Base-by-base conservation (phyloP, 345 rosid species). In the Hibiscus trionum region DNA sequence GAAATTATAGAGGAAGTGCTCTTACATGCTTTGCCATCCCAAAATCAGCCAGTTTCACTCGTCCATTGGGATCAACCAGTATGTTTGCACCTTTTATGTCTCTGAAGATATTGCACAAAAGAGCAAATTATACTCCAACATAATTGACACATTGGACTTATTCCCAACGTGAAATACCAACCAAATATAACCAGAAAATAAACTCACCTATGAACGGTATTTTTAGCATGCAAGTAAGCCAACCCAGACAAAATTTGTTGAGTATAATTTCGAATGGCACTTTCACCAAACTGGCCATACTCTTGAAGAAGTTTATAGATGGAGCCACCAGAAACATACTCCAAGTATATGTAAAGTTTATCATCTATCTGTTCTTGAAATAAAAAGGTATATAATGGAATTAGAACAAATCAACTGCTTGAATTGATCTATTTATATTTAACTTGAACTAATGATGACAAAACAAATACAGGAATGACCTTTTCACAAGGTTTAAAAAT, bases 11-110 rank as follows among this genome's bases (percentile, higher is more conserved):
- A 61, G 4, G 24, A 57, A 39, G 62, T 26, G 62, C 7, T 58
- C 90, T 78, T 84, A 87, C 90, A 61, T 84, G 90, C 79, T 87
- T 87, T 60, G 90, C 90, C 90, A 87, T 87, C 80, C 90, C 90
- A 69, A 87, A 87, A 79, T 90, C 93, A 64, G 90, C 96, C 75
- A 90, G 78, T 78, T 90, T 90, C 69, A 90, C 91, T 11, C 91
- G 87, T 26, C 96, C 90, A 81, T 73, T 83, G 27, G 96, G 93
- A 75, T 88, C 93, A 42, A 88, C 91, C 80, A 90, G 80, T 79
- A 90, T 84, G 80, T 90, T 90, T 75, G 96, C 96, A 76, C 96
- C 96, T 86, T 90, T 90, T 6, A 90, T 88, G 76, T 90, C 96
- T 80, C 96, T 90, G 86, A 64, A 70, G 71, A 75, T 19, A 24